These are phyloP conservation scores for Pseudopithomyces chartarum DNA, from an alignment of 2,329 filamentous ascomycete genomes.

Conservation along the genomic window DNA sequence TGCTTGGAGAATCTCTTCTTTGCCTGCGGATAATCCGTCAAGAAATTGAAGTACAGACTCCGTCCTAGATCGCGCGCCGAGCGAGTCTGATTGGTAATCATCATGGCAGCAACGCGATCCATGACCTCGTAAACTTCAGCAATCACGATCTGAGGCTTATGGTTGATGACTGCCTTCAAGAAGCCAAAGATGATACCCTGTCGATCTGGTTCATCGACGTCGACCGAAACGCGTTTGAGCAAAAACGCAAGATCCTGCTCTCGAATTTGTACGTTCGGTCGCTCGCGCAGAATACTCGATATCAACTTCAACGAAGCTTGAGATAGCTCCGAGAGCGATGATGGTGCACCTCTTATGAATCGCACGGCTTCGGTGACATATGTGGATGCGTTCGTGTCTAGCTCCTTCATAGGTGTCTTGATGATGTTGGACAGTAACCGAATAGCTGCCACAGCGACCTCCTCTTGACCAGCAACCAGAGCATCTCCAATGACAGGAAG, in stretches of 20 bases:
- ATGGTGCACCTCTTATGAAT: slow-evolving; percentile 75
- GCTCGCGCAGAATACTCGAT: slow-evolving; percentile 81
- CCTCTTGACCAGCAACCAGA: slow-evolving; percentile 82
- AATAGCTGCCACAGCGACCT: slow-evolving; percentile 87
- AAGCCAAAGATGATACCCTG: slow-evolving; percentile 96
- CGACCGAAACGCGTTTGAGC: slow-evolving; percentile 79
- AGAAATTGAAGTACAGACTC: slow-evolving; percentile 90
- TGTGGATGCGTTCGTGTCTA: slow-evolving; percentile 73
- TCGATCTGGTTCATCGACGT: slow-evolving; percentile 89
- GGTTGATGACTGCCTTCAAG: slow-evolving; percentile 81
- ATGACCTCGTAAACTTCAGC: slow-evolving; percentile 88
- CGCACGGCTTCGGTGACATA: slow-evolving; percentile 86
- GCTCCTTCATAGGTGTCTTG: slow-evolving; percentile 75
- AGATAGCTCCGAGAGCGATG: slow-evolving; percentile 80
- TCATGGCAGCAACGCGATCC: slow-evolving; percentile 80
- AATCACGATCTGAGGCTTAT: slow-evolving; percentile 73
- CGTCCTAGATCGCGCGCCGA: slow-evolving; percentile 85
- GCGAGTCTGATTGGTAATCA: slow-evolving; percentile 94
- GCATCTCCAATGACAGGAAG: slow-evolving; percentile 88
- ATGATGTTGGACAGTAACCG: slow-evolving; percentile 83
- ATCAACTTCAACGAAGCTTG: slow-evolving; percentile 90
- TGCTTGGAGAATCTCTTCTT: slow-evolving; percentile 89
- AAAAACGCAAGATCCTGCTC: slow-evolving; percentile 83
- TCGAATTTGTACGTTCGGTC: slow-evolving; percentile 74
- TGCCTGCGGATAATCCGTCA: slow-evolving; percentile 92